Evolutionary conservation across 345 rosid species (phyloP).

Genomic region (Xanthoceras sorbifolium): DNA sequence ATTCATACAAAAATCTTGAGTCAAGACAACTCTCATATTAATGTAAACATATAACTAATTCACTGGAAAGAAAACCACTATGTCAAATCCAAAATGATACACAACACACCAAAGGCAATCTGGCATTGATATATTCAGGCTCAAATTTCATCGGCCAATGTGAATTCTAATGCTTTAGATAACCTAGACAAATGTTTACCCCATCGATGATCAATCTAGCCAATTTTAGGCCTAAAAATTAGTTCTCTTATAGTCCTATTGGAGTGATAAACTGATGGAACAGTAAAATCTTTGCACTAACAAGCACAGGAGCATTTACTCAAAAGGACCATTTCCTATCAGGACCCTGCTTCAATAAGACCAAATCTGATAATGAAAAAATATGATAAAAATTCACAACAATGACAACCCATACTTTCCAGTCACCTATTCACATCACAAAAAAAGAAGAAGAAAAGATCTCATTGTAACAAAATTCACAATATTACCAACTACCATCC

Average conservation of each 20-base stretch:
- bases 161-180: background rate
- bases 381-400: background rate
- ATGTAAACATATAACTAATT: background rate
- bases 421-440: slow-evolving; percentile 2
- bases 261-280: background rate
- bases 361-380: background rate
- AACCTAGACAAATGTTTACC: background rate
- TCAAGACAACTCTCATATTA: background rate
- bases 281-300: background rate
- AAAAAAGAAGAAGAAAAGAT: background rate
- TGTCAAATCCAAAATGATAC: background rate
- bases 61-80: background rate
- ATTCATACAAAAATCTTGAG: background rate
- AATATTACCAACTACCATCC: background rate
- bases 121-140: background rate
- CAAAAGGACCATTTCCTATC: too few relatives aligned
- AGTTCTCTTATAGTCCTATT: background rate
- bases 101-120: background rate
- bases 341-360: too few relatives aligned
- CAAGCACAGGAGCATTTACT: background rate
- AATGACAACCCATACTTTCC: background rate
- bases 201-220: background rate
- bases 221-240: background rate
- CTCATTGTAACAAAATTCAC: background rate
- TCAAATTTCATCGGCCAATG: background rate